These are phyloP conservation scores for Komagataella pastoris DNA, from an alignment of 805 yeast genomes.

Conservation along the genomic window DNA sequence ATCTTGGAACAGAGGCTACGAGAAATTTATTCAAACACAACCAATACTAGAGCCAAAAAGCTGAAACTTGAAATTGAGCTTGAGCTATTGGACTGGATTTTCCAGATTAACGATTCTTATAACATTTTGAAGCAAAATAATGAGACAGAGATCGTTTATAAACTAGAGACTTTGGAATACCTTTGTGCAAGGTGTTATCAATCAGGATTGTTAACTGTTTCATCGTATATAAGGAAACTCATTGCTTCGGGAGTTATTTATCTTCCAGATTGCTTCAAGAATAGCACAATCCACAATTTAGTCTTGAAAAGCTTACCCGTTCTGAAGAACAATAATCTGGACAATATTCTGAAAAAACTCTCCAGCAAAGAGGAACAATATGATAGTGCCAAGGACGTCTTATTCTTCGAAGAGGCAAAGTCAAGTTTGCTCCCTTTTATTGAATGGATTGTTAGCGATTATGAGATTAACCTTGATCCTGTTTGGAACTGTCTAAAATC, in stretches of 20 bases:
- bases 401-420: not conserved
- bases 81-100: conserved; percentile 18
- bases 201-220: conserved; percentile 29
- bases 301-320: conserved; percentile 49
- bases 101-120: conserved; percentile 8
- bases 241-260: conserved; percentile 82
- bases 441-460: not conserved
- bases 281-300: conserved; percentile 37
- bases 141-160: conserved; percentile 10
- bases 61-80: conserved; percentile 16
- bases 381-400: not conserved
- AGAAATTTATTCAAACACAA: conserved; percentile 6
- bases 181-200: not conserved
- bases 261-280: conserved; percentile 33
- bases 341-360: conserved; percentile 11
- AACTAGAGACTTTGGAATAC: conserved; percentile 1
- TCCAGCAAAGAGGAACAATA: not conserved
- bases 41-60: conserved; percentile 11
- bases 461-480: not conserved
- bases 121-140: conserved; percentile 8
- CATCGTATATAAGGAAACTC: conserved; percentile 62
- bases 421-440: not conserved
- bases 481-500: not conserved
- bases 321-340: conserved; percentile 24
- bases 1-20: conserved; percentile 11